Percentiles rank a stretch among this genome's conserved stretches.
These are phyloP conservation scores for Haplographium delicatum DNA, from an alignment of 495 filamentous ascomycete species.

Conservation along the genomic window DNA sequence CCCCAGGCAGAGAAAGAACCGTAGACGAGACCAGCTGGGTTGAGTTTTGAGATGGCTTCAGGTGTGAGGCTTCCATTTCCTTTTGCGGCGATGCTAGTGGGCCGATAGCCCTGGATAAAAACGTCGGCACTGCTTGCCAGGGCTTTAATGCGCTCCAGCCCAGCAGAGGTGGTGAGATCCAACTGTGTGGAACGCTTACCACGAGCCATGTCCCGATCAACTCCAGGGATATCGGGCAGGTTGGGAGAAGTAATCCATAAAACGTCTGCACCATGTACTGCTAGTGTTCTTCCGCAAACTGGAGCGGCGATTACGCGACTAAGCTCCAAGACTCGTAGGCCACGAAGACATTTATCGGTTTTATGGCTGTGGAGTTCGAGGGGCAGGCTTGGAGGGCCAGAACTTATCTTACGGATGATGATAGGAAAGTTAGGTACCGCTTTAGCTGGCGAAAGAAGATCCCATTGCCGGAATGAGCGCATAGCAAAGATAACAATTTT, in stretches of 20 bases:
- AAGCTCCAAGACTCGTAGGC: constrained; percentile 45
- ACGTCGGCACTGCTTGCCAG: constrained; percentile 30
- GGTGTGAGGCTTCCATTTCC: constrained; percentile 35
- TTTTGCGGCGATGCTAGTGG: constrained; percentile 44
- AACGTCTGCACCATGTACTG: constrained; percentile 47
- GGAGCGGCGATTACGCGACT: constrained; percentile 38
- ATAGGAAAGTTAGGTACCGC: constrained; percentile 37
- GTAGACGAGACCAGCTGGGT: constrained; percentile 44
- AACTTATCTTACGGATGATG: constrained; percentile 27
- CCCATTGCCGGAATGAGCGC: constrained; percentile 36
- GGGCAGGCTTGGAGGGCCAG: constrained; percentile 32
- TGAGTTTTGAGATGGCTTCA: constrained; percentile 35
- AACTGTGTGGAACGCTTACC: constrained; percentile 37
- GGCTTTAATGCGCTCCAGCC: constrained; percentile 39
- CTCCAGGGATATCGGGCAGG: constrained; percentile 50
- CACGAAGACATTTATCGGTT: constrained; percentile 39
- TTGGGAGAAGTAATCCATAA: constrained; percentile 51
- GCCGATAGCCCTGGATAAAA: constrained; percentile 46
- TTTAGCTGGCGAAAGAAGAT: constrained; percentile 33
- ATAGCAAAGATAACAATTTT: constrained; percentile 36
- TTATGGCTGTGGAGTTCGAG: constrained; percentile 37
- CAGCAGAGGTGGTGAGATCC: constrained; percentile 40
- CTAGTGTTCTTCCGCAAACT: constrained; percentile 41
- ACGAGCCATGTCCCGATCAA: constrained; percentile 53
- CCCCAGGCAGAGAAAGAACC: constrained; percentile 52